Base-by-base conservation (phyloP, 176 grass and related monocot genomes). In the Elymus sibiricus region DNA sequence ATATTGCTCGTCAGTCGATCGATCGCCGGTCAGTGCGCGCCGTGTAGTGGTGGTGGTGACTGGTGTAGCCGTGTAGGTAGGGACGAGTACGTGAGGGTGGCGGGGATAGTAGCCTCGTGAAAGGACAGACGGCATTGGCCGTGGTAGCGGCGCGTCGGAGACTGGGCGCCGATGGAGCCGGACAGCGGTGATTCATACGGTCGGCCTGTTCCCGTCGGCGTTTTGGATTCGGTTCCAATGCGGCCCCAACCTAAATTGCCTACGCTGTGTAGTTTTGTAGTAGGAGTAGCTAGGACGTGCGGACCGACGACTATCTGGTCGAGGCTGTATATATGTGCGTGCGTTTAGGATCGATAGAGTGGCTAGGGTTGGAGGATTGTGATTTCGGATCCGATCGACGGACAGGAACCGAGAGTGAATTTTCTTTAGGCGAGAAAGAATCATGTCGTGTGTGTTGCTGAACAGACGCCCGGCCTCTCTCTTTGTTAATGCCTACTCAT, bases 91-190 rank as follows among this genome's bases (percentile, higher is more conserved):
- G 77, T 7, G 34, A 10, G 37, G 53, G 53, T n/a, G 26, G 28
- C 5, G 35, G 37, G 16, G 14, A 17, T 25, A 4, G 27, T 22
- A 51, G 74, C 32, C 66, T 70, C 66, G 10, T 78, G 35, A 13
- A 25, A 12, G 44, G 44, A 47, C 44, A n/a, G 63, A 46, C 80
- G 66, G 14, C 64, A 7, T 58, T 68, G 80, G n/a, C 9, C 79
- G 65, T 70, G 2, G 44, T 22, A 24, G 69, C 38, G 17, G 76
- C 55, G 78, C 86, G 59, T 89, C 27, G 81, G 81, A 53, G 75
- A 65, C 70, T 84, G 87, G 82, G 67, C 82, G 87, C 87, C 87
- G 87, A 79, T 40, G 25, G 37, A 71, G 53, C 4, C 24, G 72
- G 37, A 51, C 53, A 40, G 12, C 44, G 38, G 69, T 15, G 51